Evolutionary conservation across 106 monocot genomes (phyloP).

Genomic region (Amphibolis antarctica): DNA sequence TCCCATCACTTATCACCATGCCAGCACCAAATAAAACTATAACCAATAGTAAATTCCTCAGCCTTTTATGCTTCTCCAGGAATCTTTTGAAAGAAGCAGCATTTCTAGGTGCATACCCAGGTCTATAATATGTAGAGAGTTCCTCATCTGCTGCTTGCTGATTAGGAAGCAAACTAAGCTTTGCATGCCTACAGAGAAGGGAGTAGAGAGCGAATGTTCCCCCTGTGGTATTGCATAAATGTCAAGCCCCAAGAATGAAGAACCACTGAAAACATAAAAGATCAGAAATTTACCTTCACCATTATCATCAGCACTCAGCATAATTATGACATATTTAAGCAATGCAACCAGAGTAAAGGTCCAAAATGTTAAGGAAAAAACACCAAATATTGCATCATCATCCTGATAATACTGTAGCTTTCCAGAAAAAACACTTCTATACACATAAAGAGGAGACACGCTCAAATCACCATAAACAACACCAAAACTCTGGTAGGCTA

Average conservation of each 20-base stretch:
- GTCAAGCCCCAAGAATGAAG: conserved; percentile 7
- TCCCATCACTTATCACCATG: conserved; percentile 89
- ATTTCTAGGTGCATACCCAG: conserved; percentile 24
- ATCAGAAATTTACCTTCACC: conserved; percentile 64
- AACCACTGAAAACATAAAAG: background rate
- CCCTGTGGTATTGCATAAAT: conserved; percentile 23
- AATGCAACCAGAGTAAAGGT: conserved; percentile 72
- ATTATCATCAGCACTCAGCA: conserved; percentile 83
- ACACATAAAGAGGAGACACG: conserved; percentile 87
- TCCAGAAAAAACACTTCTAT: conserved; percentile 63
- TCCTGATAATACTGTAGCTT: conserved; percentile 42
- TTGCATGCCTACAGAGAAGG: conserved; percentile 85
- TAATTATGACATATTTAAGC: conserved; percentile 73
- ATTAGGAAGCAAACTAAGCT: conserved; percentile 84
- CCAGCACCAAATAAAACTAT: conserved; percentile 74
- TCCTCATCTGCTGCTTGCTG: conserved; percentile 91
- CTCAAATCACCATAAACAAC: conserved; percentile 93
- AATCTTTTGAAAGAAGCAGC: conserved; percentile 47
- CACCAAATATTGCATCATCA: conserved; percentile 69
- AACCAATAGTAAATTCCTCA: conserved; percentile 49
- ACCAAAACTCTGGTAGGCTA: conserved; percentile 94
- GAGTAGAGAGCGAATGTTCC: conserved; percentile 92
- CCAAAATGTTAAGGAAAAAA: conserved; percentile 82
- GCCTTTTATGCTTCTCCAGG: conserved; percentile 72
- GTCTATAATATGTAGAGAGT: conserved; percentile 66